These are phyloP conservation scores for Didymella keratinophila DNA, from an alignment of 2,329 filamentous ascomycete species.

Conservation along the genomic window DNA sequence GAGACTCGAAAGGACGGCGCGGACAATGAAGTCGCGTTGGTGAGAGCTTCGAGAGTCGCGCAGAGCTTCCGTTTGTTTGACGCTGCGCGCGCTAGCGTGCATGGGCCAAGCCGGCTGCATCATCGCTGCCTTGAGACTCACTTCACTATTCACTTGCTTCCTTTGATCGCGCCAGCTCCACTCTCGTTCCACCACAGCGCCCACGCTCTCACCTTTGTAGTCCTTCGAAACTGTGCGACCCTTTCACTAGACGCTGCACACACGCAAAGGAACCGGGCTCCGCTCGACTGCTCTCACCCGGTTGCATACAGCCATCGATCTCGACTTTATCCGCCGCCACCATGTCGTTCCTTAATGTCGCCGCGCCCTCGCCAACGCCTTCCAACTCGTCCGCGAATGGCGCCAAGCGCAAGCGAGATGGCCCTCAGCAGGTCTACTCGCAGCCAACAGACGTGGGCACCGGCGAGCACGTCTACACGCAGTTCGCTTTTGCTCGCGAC, in stretches of 20 bases:
- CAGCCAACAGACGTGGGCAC: conserved; percentile 79
- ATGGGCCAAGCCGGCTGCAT: conserved; percentile 27
- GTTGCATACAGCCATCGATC: not conserved
- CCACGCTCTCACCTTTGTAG: conserved; percentile 5
- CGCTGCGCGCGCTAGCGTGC: conserved; percentile 21
- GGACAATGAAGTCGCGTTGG: conserved; percentile 30
- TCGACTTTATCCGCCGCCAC: not conserved
- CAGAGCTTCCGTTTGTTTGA: conserved; percentile 33
- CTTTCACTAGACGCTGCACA: conserved; percentile 47
- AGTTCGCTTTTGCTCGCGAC: conserved; percentile 86
- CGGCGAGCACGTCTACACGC: conserved; percentile 82
- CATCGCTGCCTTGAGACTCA: conserved; percentile 24
- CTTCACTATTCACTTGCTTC: not conserved
- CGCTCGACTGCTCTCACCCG: conserved; percentile 1
- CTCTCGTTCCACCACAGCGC: conserved; percentile 11
- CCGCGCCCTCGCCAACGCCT: conserved; percentile 67
- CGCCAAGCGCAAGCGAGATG: conserved; percentile 65
- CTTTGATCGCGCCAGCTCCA: not conserved
- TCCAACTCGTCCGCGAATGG: conserved; percentile 49
- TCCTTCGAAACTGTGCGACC: conserved; percentile 35
- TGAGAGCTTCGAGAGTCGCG: conserved; percentile 29
- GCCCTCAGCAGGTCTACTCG: conserved; percentile 70
- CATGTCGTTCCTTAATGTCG: conserved; percentile 49
- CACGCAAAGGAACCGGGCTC: conserved; percentile 2
- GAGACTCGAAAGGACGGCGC: conserved; percentile 14